Evolutionary conservation across 2,329 filamentous ascomycete genomes (phyloP).

Genomic region (Allantophomopsis cytisporea): DNA sequence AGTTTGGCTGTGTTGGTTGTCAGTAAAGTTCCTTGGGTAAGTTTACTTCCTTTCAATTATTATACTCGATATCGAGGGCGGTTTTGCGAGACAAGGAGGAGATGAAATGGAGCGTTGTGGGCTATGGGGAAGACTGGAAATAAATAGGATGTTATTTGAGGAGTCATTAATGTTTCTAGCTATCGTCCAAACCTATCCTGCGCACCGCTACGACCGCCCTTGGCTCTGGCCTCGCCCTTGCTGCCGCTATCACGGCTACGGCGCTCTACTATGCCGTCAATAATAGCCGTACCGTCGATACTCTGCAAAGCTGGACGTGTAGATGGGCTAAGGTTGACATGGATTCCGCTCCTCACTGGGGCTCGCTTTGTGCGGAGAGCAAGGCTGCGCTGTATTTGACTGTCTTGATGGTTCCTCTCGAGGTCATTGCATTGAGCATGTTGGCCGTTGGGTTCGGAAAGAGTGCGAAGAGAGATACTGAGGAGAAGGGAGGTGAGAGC

Average conservation of each 20-base stretch:
- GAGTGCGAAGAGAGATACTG: conserved; percentile 3
- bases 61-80: too few species aligned
- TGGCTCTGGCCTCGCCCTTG: conserved; percentile 27
- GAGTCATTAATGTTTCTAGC: conserved; percentile 20
- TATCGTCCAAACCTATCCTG: conserved; percentile 3
- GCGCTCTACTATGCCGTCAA: conserved; percentile 44
- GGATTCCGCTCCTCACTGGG: conserved; percentile 37
- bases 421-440: conserved; percentile 32
- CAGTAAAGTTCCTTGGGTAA: conserved; percentile 34
- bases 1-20: conserved; percentile 33
- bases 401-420: conserved; percentile 41
- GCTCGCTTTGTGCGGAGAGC: conserved; percentile 40
- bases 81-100: too few species aligned
- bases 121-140: too few species aligned
- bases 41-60: conserved; percentile 12
- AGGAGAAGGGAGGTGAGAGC: not conserved
- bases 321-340: conserved; percentile 42
- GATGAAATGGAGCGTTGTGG: too few species aligned
- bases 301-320: conserved; percentile 48
- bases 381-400: conserved; percentile 37
- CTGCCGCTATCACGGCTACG: conserved; percentile 36
- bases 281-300: conserved; percentile 34
- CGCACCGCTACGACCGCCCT: conserved; percentile 15
- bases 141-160: not conserved
- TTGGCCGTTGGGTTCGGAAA: conserved; percentile 30